A percentile compares a stretch with the other conserved stretches of the same genome.
Evolutionary conservation across 768 basidiomycete genomes (phyloP).

Genomic region (Boletus speciosus): DNA sequence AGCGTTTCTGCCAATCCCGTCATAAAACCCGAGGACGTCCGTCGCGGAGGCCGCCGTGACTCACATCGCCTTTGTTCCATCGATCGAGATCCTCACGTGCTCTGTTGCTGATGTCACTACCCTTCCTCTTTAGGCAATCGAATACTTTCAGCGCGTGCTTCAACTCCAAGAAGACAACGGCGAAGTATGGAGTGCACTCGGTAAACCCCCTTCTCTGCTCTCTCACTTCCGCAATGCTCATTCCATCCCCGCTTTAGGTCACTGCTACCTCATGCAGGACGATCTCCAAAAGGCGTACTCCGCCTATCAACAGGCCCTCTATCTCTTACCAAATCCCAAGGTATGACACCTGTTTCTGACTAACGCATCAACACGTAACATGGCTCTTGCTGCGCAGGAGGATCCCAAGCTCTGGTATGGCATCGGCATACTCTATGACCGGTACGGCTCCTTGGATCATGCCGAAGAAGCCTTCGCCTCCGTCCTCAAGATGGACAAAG

Average conservation of each 20-base stretch:
- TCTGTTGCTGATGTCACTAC: slow-evolving; percentile 28
- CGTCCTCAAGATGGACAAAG: slow-evolving; percentile 95
- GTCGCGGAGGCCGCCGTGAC: slow-evolving; percentile 22
- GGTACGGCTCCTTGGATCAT: slow-evolving; percentile 96
- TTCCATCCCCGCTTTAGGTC: slow-evolving; percentile 48
- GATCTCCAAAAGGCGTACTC: slow-evolving; percentile 98
- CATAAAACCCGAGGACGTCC: slow-evolving; percentile 33
- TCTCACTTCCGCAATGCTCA: slow-evolving; percentile 12
- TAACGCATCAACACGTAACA: slow-evolving; percentile 3
- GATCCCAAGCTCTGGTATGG: slow-evolving; percentile 99
- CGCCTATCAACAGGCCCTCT: slow-evolving; percentile 97
- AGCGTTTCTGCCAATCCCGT: slow-evolving; percentile 31
- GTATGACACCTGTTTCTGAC: slow-evolving; percentile 36
- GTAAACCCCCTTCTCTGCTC: slow-evolving; percentile 40
- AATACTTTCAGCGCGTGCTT: slow-evolving; percentile 93
- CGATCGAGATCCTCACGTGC: slow-evolving; percentile 32
- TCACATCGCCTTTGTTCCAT: slow-evolving; percentile 16
- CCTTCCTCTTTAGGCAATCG: slow-evolving; percentile 69
- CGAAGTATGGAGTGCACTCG: slow-evolving; percentile 97
- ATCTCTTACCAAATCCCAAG: slow-evolving; percentile 93
- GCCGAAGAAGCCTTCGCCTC: slow-evolving; percentile 98
- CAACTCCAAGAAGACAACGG: slow-evolving; percentile 92
- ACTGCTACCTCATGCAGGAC: slow-evolving; percentile 99
- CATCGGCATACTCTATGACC: slow-evolving; percentile 97
- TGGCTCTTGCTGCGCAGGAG: slow-evolving; percentile 44